These are phyloP conservation scores for Nelumbo lutea DNA, from an alignment of 164 flowering plant genomes.

Conservation along the genomic window DNA sequence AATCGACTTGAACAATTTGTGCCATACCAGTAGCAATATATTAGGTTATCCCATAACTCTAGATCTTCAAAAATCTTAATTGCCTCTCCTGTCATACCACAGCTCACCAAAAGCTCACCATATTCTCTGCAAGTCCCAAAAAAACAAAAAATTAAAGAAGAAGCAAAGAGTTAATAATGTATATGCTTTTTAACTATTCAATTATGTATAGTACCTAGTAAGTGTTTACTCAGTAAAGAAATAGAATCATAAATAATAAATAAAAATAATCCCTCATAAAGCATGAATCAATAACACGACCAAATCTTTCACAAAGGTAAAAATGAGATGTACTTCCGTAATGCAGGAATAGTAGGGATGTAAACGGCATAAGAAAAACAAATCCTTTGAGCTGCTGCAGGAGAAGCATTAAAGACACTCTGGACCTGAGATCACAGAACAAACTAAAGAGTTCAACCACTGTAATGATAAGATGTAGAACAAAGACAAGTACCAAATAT, in stretches of 20 bases:
- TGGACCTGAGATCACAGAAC: slow-evolving; percentile 48
- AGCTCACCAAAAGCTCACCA: slow-evolving; percentile 74
- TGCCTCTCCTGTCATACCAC: slow-evolving; percentile 90
- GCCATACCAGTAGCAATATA: slow-evolving; percentile 67
- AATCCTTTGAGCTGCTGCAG: slow-evolving; percentile 58
- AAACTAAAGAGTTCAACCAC: too few relatives aligned
- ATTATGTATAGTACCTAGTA: neutral
- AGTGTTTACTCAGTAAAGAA: neutral
- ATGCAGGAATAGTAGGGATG: slow-evolving; percentile 65
- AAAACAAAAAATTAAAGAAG: neutral
- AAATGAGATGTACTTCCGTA: slow-evolving; percentile 53
- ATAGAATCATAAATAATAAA: neutral
- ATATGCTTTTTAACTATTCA: neutral
- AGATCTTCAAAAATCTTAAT: slow-evolving; percentile 73
- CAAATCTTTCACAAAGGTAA: neutral
- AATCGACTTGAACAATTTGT: too few relatives aligned
- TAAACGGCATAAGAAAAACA: slow-evolving; percentile 49
- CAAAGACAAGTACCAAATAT: too few relatives aligned
- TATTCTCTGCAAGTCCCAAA: slow-evolving; percentile 51
- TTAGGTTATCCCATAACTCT: slow-evolving; percentile 97
- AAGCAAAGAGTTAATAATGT: neutral
- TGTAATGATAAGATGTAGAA: too few relatives aligned
- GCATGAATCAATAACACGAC: neutral
- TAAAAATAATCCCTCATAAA: too few relatives aligned
- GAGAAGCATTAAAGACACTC: slow-evolving; percentile 36